Conservation (phyloP, 1,284 basidiomycete genomes). For the Marasmius sp. region DNA sequence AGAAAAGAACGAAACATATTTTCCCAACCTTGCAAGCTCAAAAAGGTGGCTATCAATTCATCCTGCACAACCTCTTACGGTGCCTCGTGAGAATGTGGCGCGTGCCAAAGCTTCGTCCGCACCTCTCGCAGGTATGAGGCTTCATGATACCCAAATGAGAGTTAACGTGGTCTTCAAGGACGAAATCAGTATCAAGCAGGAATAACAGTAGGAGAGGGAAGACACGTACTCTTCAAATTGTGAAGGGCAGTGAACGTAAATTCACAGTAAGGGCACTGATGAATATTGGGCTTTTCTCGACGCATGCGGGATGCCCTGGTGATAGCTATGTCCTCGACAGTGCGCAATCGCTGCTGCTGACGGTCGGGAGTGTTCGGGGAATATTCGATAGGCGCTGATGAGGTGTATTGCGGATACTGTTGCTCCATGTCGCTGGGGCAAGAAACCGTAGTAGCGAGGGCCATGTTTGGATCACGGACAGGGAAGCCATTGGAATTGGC, state of each 20-base stretch:
- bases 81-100: not conserved
- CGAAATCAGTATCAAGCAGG: not conserved
- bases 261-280: not conserved
- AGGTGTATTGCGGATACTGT: not conserved
- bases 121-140: not conserved
- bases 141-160: not conserved
- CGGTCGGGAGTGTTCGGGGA: not conserved
- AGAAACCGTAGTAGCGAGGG: too few species aligned
- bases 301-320: not conserved
- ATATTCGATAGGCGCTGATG: not conserved
- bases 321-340: not conserved
- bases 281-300: not conserved
- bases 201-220: not conserved
- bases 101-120: not conserved
- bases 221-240: not conserved
- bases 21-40: too few species aligned
- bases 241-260: not conserved
- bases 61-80: too few species aligned
- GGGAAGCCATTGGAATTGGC: too few species aligned
- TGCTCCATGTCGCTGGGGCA: too few species aligned
- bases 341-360: not conserved
- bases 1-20: too few species aligned
- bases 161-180: not conserved
- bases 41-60: too few species aligned
- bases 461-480: too few species aligned